Evolutionary conservation across 768 basidiomycete genomes (phyloP).

Genomic region (Tephrocybe rancida): DNA sequence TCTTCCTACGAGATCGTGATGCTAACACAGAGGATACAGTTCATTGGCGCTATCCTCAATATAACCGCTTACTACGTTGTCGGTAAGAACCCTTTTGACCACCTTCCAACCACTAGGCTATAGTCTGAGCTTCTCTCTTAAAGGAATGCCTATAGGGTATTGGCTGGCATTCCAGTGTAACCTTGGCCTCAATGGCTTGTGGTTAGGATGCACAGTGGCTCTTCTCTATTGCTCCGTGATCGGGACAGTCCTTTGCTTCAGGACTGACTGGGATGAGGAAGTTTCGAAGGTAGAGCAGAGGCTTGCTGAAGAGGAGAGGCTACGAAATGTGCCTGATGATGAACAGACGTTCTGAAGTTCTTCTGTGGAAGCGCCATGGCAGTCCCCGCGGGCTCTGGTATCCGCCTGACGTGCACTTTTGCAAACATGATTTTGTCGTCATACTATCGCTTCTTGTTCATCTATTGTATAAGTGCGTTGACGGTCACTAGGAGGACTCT

Average conservation of each 20-base stretch:
- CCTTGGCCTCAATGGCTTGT: constrained; percentile 59
- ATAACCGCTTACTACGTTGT: constrained; percentile 12
- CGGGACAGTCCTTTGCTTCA: constrained; percentile 40
- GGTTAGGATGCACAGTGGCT: constrained; percentile 61
- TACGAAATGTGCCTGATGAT: background rate
- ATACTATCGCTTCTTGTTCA: no score
- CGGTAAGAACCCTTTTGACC: background rate
- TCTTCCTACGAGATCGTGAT: background rate
- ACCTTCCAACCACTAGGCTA: background rate
- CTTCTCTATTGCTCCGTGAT: constrained; percentile 40
- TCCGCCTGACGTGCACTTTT: no score
- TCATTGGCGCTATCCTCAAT: constrained; percentile 55
- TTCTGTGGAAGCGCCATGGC: background rate
- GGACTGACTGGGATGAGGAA: constrained; percentile 54
- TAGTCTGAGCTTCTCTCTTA: background rate
- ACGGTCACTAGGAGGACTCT: background rate
- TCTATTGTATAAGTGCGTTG: background rate
- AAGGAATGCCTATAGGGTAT: constrained; percentile 66
- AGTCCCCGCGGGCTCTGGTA: no score
- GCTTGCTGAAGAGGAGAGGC: constrained; percentile 5
- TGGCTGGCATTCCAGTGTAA: constrained; percentile 52
- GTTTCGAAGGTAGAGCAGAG: constrained; percentile 41
- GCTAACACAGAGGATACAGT: constrained; percentile 45
- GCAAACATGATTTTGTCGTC: no score
- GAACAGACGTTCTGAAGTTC: background rate